Conservation (phyloP, 176 grass and related monocot species). For the Cocos nucifera region DNA sequence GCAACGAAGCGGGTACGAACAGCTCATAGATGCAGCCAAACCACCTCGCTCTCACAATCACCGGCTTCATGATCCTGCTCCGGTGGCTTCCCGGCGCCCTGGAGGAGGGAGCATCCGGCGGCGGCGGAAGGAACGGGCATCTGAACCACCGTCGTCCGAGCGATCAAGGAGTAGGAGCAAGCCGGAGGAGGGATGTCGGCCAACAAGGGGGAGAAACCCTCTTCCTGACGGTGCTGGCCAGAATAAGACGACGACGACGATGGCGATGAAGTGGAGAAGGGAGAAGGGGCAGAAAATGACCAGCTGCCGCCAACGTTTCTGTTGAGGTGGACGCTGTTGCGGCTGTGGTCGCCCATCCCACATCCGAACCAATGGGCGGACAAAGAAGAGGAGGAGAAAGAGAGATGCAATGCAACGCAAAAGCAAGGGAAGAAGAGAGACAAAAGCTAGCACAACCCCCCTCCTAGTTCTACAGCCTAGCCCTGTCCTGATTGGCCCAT, state of each 20-base stretch:
- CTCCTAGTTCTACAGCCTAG: too few relatives aligned
- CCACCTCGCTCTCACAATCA: constrained; percentile 9
- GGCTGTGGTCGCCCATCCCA: constrained; percentile 2
- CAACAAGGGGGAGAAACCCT: too few relatives aligned
- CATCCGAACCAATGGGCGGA: neutral
- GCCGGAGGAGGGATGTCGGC: too few relatives aligned
- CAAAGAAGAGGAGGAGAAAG: too few relatives aligned
- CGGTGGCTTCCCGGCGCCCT: too few relatives aligned
- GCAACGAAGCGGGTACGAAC: neutral
- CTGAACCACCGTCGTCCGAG: too few relatives aligned
- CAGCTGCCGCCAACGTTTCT: neutral
- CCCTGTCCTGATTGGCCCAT: too few relatives aligned
- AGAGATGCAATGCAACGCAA: neutral
- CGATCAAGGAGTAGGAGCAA: too few relatives aligned
- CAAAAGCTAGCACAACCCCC: too few relatives aligned
- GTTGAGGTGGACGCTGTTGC: neutral
- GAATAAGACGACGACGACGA: too few relatives aligned
- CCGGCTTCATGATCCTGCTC: constrained; percentile 5
- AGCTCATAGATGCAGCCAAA: neutral
- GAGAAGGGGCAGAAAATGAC: constrained; percentile 1
- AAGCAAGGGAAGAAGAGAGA: too few relatives aligned
- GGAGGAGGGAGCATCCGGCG: neutral
- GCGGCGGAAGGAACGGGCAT: neutral
- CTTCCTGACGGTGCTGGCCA: too few relatives aligned
- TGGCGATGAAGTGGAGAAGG: neutral